A percentile compares a stretch with the other conserved stretches of the same genome.
phyloP scores from a whole-genome alignment of 192 early-diverging fungal genomes.

The Coemansia sp. region DNA sequence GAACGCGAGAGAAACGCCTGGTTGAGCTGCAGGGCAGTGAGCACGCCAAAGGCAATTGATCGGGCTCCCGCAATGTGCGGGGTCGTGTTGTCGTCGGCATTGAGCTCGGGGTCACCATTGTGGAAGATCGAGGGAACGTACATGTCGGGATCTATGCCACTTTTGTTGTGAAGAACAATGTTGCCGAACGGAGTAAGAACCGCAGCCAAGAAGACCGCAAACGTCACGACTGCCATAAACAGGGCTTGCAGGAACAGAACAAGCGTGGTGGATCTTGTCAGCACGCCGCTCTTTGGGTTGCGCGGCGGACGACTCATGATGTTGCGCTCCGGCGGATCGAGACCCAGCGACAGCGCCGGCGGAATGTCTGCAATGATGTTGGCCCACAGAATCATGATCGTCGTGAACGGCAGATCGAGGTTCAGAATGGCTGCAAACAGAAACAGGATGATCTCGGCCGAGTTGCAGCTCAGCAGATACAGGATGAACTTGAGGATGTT shows the following conservation, averaged over 20 bases:
- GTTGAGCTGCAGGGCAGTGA: constrained; percentile 85
- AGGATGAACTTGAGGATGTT: constrained; percentile 98
- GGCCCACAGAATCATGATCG: constrained; percentile 94
- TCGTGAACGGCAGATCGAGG: constrained; percentile 83
- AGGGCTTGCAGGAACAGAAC: constrained; percentile 75
- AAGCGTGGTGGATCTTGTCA: constrained; percentile 62
- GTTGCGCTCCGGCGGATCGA: constrained; percentile 83
- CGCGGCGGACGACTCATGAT: constrained; percentile 86
- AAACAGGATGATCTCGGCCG: constrained; percentile 92
- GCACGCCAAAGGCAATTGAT: constrained; percentile 68
- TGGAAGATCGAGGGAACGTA: constrained; percentile 52
- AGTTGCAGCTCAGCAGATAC: constrained; percentile 91
- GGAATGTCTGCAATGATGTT: constrained; percentile 98
- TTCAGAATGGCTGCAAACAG: constrained; percentile 74
- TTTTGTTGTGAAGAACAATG: constrained; percentile 28
- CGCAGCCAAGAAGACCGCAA: constrained; percentile 63
- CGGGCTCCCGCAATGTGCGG: constrained; percentile 54
- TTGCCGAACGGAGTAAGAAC: constrained; percentile 53
- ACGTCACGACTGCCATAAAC: constrained; percentile 65
- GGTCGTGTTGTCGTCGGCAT: constrained; percentile 40
- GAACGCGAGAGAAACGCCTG: constrained; percentile 86
- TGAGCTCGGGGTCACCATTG: constrained; percentile 45
- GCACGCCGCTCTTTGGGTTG: constrained; percentile 70
- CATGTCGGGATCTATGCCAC: constrained; percentile 16
- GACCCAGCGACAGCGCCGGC: constrained; percentile 90